Base-by-base conservation (phyloP, 345 rosid genomes). In the Hypericum perforatum region DNA sequence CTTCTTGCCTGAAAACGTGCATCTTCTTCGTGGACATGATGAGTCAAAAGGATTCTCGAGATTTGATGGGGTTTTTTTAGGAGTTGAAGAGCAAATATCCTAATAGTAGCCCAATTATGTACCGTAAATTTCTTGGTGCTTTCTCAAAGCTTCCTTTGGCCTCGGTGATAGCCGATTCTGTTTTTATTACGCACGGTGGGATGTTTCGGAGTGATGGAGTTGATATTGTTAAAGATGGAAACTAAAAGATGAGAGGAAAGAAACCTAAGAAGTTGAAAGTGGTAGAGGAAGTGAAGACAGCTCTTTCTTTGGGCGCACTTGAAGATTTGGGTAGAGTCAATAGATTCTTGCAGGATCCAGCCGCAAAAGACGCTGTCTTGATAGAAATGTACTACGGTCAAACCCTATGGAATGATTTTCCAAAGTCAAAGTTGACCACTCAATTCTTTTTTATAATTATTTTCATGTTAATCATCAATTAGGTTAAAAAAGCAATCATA, bases 181-280 rank as follows among this genome's bases (percentile, higher is more conserved):
- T 72, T 51, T 72, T 66, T 59, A 66, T 72, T 56, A 69, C 77
- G 7, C 77, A 76, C 49, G 80, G 80, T 42, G 80, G 80, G 37
- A 72, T 76, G 44, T 76, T 72, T 54, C 72, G 71, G 49, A 65
- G 67, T 16, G 53, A 52, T 45, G 45, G 37, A 5, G 45, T 53
- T 64, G 63, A 39, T 10, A 56, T 61, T 45, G 59, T 60, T 11
- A 53, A 52, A 37, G 14, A 8, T 22, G 37, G 57, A 71, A 58
- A 52, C 58, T 11, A 43, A 52, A 16, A 63, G 32, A 22, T 22
- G 32, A 22, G 32, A 22, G 32, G 32, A 22, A 22, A 22, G 32
- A 22, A 22, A 22, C 32, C 32, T 22, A 22, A 22, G 32, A 22
- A 22, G 32, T 4, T 22, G 32, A 22, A 22, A 22, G 32, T 22